phyloP scores from a whole-genome alignment of 768 basidiomycete species.

The Thelephora ganbajun region DNA sequence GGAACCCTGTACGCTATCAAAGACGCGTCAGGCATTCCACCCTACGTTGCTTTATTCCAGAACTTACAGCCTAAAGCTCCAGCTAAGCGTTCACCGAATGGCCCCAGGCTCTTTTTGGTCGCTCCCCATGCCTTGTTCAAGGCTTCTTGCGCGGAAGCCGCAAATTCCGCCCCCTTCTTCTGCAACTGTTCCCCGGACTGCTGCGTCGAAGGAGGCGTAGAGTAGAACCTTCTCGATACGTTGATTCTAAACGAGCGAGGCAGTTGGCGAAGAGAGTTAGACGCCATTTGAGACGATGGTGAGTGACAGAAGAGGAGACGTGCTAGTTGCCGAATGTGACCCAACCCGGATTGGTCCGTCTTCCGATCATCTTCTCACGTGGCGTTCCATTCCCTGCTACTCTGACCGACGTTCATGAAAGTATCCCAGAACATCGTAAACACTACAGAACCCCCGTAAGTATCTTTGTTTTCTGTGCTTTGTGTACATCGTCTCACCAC shows the following conservation, averaged over 20 bases:
- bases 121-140: conserved; percentile 38
- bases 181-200: conserved; percentile 30
- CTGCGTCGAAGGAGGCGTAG: neutral
- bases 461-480: neutral
- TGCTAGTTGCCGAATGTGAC: neutral
- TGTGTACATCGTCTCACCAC: neutral
- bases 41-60: neutral
- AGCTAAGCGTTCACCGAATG: conserved; percentile 39
- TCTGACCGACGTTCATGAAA: too few species aligned
- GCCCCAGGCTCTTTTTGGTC: conserved; percentile 33
- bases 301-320: neutral
- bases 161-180: conserved; percentile 60
- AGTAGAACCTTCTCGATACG: neutral
- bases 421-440: neutral
- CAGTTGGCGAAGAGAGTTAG: neutral
- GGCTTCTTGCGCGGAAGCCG: conserved; percentile 42
- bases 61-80: conserved; percentile 41
- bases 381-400: too few species aligned
- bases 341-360: neutral
- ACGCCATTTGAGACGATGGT: neutral
- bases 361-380: too few species aligned
- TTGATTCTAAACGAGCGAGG: neutral
- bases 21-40: neutral
- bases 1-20: conserved; percentile 60
- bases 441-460: neutral